A percentile compares a stretch with the other conserved stretches of the same genome.
Conservation (phyloP, 345 rosid species). For the Diplotaxis tenuifolia region DNA sequence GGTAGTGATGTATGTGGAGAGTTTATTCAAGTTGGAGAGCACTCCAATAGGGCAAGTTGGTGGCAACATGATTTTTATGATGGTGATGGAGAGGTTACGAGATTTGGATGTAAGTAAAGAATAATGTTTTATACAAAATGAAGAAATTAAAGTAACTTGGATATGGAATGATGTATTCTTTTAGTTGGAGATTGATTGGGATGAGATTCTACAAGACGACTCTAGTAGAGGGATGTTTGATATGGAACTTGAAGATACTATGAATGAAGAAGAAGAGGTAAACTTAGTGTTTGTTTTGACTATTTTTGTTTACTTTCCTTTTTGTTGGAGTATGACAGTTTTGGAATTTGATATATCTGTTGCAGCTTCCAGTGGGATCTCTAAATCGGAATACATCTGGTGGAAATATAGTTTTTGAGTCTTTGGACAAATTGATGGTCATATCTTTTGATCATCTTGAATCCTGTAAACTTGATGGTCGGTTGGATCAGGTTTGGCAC, state of each 20-base stretch:
- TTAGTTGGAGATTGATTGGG: slow-evolving; percentile 79
- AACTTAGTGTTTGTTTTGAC: neutral
- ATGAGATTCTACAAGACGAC: slow-evolving; percentile 65
- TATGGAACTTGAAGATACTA: slow-evolving; percentile 72
- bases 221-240: slow-evolving; percentile 71
- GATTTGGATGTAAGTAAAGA: slow-evolving; percentile 81
- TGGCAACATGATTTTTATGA: slow-evolving; percentile 61
- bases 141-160: neutral
- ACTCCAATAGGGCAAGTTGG: slow-evolving; percentile 67
- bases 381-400: slow-evolving; percentile 42
- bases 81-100: slow-evolving; percentile 70
- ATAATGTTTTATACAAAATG: neutral
- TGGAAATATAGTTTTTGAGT: slow-evolving; percentile 52
- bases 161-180: slow-evolving; percentile 14
- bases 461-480: slow-evolving; percentile 54
- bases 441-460: slow-evolving; percentile 77
- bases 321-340: neutral
- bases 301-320: too few species aligned
- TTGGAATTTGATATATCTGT: neutral
- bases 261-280: slow-evolving; percentile 54
- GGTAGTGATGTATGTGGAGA: slow-evolving; percentile 58
- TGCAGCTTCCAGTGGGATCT: slow-evolving; percentile 51
- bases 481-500: slow-evolving; percentile 58
- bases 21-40: slow-evolving; percentile 73
- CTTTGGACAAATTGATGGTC: slow-evolving; percentile 74